Conservation (phyloP, 148 eudicot species). For the Salicornia ramosissima region DNA sequence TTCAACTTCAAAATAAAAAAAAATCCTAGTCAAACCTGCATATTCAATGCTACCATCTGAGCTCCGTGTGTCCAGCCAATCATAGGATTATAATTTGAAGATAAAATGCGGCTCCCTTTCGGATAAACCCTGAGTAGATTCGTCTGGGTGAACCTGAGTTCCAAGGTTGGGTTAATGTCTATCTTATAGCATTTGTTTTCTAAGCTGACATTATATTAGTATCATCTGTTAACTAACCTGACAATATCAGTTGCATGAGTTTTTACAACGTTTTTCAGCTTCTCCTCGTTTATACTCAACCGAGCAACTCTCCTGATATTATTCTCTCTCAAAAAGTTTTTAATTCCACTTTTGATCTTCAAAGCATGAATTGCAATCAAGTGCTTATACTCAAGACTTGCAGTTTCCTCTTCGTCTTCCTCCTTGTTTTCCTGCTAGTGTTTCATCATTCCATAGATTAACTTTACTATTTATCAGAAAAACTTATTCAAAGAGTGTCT, state of each 20-base stretch:
- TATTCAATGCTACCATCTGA: conserved; percentile 78
- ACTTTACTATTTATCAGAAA: no score
- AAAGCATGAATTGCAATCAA: conserved; percentile 56
- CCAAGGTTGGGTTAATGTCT: no score
- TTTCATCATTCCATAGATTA: no score
- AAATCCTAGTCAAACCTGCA: conserved; percentile 43
- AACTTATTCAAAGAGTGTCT: no score
- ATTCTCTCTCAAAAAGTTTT: conserved; percentile 21
- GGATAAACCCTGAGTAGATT: conserved; percentile 65
- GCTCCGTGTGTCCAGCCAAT: conserved; percentile 69
- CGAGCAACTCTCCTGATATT: conserved; percentile 39
- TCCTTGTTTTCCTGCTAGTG: conserved; percentile 29
- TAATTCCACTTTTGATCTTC: conserved; percentile 41
- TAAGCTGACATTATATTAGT: neutral
- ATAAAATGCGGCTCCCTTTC: conserved; percentile 49
- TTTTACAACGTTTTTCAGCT: conserved; percentile 35
- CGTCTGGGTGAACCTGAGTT: conserved; percentile 55
- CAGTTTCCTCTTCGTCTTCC: conserved; percentile 32
- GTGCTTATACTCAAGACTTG: conserved; percentile 32
- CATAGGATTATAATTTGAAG: conserved; percentile 66
- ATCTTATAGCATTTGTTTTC: neutral
- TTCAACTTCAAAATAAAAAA: neutral
- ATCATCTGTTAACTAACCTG: conserved; percentile 30
- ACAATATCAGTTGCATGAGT: conserved; percentile 35
- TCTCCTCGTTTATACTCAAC: conserved; percentile 53